Base-by-base conservation (phyloP, 768 basidiomycete genomes). In the Boletus vermiculosoides region DNA sequence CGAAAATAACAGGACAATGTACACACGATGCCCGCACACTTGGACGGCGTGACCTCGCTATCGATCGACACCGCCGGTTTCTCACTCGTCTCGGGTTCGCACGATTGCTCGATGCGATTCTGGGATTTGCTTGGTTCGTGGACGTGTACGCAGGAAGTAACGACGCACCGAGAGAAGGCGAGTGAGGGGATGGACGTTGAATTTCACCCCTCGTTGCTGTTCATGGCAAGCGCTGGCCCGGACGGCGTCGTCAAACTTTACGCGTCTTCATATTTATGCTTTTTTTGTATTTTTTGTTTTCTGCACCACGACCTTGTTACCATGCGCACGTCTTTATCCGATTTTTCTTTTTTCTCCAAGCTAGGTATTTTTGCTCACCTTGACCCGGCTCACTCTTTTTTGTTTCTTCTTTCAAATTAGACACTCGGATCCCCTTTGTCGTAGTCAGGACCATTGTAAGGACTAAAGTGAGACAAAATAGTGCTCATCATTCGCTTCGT, bases 191-290 rank as follows among this genome's bases (percentile, higher is more conserved):
- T 96, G 60, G 91, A 86, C 63, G 87, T 96, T 13, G 86, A 89
- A 60, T 90, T 90, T 74, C 90, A 93, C 68, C 85, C 88, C 13
- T 82, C 87, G 57, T 72, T 94, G 55, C 89, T 90, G 30, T 85
- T 94, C 67, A 85, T 97, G 81, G 92, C 89, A 18, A 96, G 92
- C 70, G 91, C 92, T 20, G 96, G 96, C n/a, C 92, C 93, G 13
- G 96, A 98, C 74, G 94, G 95, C 28, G 88, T 93, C 45, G 86
- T 98, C 58, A 93, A 93, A 73, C 78, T 98, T 28, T 97, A 91
- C 71, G 89, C 90, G 59, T 90, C 89, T 66, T 92, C 89, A 75
- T 92, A 53, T 12, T 33, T 3, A 23, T 10, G 28, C 44, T 23
- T 6, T 34, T 23, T 33, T 3, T 15, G 2, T n/a, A n/a, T n/a